These are phyloP conservation scores for Pistacia integerrima DNA, from an alignment of 345 rosid genomes.

Conservation along the genomic window DNA sequence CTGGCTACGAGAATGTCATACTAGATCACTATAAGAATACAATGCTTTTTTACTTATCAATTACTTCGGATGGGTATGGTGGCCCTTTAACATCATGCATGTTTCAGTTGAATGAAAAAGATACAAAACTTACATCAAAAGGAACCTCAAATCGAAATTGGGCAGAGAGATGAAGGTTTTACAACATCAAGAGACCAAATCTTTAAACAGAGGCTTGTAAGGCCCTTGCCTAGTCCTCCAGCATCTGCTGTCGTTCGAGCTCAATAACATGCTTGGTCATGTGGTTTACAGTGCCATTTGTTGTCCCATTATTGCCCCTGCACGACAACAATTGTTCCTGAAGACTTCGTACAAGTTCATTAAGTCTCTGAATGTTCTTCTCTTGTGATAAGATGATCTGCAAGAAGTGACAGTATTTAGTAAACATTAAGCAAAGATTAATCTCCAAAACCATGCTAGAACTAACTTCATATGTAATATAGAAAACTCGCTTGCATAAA, in stretches of 20 bases:
- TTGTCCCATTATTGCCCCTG: conserved; percentile 43
- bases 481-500: background rate
- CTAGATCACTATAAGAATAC: conserved; percentile 3
- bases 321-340: conserved; percentile 58
- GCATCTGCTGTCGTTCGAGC: conserved; percentile 50
- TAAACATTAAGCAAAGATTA: background rate
- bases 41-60: conserved; percentile 12
- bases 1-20: background rate
- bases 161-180: conserved; percentile 18
- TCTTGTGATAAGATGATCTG: conserved; percentile 90
- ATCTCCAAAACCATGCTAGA: background rate
- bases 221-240: conserved; percentile 50
- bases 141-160: background rate
- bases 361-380: conserved; percentile 74
- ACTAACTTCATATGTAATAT: background rate
- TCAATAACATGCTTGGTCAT: conserved; percentile 54
- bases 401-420: conserved; percentile 14
- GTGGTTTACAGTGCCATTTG: conserved; percentile 37
- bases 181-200: conserved; percentile 23
- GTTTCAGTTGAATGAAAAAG: background rate
- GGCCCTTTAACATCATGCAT: background rate
- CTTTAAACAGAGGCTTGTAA: conserved; percentile 10
- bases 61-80: background rate
- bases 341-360: conserved; percentile 70
- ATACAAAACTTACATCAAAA: conserved; percentile 11